These are phyloP conservation scores for Raddia guianensis DNA, from an alignment of 176 grass and related monocot genomes.

Conservation along the genomic window DNA sequence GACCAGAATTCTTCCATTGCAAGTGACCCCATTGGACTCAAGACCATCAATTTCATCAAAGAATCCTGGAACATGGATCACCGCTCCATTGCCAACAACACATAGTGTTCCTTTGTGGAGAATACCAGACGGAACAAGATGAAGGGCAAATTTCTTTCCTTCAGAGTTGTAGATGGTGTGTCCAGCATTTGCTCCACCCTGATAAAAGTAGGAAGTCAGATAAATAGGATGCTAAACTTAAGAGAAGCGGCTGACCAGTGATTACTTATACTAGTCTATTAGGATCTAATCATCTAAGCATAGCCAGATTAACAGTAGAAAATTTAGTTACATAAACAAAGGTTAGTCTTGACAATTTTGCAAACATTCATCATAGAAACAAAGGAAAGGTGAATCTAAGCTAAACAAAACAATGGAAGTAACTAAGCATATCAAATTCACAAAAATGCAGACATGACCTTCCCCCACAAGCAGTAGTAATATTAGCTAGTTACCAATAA, in stretches of 20 bases:
- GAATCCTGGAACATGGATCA: slow-evolving; percentile 80
- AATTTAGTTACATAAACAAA: not conserved
- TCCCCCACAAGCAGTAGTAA: not conserved
- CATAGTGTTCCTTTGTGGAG: slow-evolving; percentile 66
- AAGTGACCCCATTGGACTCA: slow-evolving; percentile 64
- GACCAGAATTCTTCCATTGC: slow-evolving; percentile 67
- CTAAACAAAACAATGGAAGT: not conserved
- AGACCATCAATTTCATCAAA: slow-evolving; percentile 84
- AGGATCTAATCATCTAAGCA: slow-evolving; percentile 4
- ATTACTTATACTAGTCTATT: not conserved
- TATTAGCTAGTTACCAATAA: not conserved
- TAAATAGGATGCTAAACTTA: slow-evolving; percentile 27
- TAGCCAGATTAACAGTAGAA: not conserved
- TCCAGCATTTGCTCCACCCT: slow-evolving; percentile 91
- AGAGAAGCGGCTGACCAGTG: not conserved
- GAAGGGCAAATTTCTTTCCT: slow-evolving; percentile 84
- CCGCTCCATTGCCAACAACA: slow-evolving; percentile 81
- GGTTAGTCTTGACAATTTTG: not conserved
- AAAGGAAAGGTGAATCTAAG: not conserved
- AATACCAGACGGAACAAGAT: slow-evolving; percentile 91
- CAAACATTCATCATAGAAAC: not conserved
- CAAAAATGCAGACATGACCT: not conserved
- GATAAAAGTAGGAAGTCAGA: slow-evolving; percentile 30
- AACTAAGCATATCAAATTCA: not conserved
- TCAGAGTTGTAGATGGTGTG: slow-evolving; percentile 86